Conservation (phyloP, 1,284 basidiomycete genomes). For the Cronartium quercuum region DNA sequence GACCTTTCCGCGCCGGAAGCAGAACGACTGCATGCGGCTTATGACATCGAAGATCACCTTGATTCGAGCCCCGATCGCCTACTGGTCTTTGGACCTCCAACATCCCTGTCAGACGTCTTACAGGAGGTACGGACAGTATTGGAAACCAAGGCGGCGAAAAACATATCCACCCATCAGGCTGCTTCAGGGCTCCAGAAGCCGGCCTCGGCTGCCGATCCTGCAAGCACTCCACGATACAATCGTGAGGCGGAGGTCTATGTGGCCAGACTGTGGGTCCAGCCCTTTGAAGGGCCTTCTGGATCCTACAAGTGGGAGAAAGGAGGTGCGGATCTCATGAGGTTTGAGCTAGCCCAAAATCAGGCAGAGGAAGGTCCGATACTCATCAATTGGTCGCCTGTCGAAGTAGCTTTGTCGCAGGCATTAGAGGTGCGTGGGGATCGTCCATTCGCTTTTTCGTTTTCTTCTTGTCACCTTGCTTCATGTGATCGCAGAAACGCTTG, state of each 20-base stretch:
- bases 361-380: background rate
- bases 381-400: conserved; percentile 33
- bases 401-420: conserved; percentile 33
- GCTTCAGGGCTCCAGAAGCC: background rate
- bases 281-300: conserved; percentile 8
- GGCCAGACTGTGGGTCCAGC: conserved; percentile 26
- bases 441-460: too few relatives aligned
- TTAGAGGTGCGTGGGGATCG: conserved; percentile 12
- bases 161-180: background rate
- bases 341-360: background rate
- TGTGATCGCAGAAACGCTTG: too few relatives aligned
- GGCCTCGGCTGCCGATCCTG: background rate
- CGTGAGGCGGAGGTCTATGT: conserved; percentile 17
- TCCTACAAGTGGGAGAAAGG: conserved; percentile 30
- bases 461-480: too few relatives aligned
- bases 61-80: conserved; percentile 12
- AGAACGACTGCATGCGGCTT: conserved; percentile 29
- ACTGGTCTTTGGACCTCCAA: conserved; percentile 20
- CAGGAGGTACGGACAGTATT: conserved; percentile 7
- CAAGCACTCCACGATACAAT: background rate
- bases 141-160: background rate
- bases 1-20: conserved; percentile 29
- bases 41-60: conserved; percentile 38
- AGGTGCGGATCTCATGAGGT: conserved; percentile 26
- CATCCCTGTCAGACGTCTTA: conserved; percentile 10